Conservation (phyloP, 1,284 basidiomycete genomes). For the Ceratobasidium sp. region DNA sequence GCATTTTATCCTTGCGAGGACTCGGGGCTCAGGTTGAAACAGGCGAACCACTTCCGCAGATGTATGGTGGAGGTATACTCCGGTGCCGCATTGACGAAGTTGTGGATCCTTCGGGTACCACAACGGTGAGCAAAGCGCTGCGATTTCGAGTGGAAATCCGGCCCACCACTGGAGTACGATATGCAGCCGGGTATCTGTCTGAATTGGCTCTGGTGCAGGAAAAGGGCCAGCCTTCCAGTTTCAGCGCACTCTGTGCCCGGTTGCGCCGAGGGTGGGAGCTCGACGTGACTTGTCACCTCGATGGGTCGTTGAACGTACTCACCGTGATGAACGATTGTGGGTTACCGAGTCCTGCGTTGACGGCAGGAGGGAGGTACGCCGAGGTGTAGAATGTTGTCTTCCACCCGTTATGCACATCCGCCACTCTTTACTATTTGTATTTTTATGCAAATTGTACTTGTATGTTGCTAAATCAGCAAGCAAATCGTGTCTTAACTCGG, state of each 20-base stretch:
- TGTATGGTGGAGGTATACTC: slow-evolving; percentile 29
- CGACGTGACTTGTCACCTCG: slow-evolving; percentile 50
- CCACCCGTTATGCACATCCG: neutral
- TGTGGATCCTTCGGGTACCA: slow-evolving; percentile 62
- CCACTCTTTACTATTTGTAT: slow-evolving; percentile 31
- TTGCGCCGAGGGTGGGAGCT: slow-evolving; percentile 76
- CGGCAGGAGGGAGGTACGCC: slow-evolving; percentile 28
- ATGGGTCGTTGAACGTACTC: slow-evolving; percentile 24
- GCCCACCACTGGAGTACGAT: slow-evolving; percentile 56
- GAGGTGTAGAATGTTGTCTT: slow-evolving; percentile 6
- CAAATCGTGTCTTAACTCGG: too few species aligned
- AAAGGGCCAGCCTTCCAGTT: slow-evolving; percentile 80
- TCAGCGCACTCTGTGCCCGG: slow-evolving; percentile 74
- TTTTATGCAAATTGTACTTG: slow-evolving; percentile 18
- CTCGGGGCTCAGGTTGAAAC: slow-evolving; percentile 32
- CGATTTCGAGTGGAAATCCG: slow-evolving; percentile 81
- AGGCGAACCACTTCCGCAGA: slow-evolving; percentile 17
- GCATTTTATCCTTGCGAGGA: slow-evolving; percentile 53
- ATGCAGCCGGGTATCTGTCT: slow-evolving; percentile 60
- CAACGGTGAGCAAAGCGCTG: slow-evolving; percentile 66
- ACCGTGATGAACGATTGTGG: neutral
- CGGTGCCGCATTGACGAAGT: slow-evolving; percentile 26
- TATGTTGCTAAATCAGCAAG: slow-evolving; percentile 1
- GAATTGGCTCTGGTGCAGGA: slow-evolving; percentile 77
- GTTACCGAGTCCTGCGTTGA: slow-evolving; percentile 32